Evolutionary conservation across 345 rosid species (phyloP).

Genomic region (Angophora floribunda): DNA sequence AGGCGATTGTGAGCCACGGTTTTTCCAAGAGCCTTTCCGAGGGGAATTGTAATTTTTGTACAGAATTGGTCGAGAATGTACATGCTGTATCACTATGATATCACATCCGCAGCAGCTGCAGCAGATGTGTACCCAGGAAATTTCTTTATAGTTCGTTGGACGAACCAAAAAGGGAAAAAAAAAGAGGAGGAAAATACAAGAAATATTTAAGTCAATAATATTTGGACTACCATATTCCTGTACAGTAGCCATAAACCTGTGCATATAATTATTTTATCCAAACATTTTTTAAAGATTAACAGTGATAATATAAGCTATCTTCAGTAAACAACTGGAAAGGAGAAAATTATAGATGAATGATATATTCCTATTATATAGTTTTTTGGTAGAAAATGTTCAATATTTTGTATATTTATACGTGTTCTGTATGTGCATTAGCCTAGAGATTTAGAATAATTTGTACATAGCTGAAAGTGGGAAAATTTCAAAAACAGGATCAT

Average conservation of each 20-base stretch:
- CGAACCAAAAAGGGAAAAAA: not conserved
- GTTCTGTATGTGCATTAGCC: not conserved
- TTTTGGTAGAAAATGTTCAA: not conserved
- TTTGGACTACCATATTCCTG: not conserved
- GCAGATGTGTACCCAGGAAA: not conserved
- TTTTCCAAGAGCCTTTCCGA: not conserved
- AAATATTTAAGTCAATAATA: not conserved
- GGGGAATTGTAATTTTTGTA: conserved; percentile 24
- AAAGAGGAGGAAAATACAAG: not conserved
- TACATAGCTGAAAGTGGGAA: too few relatives aligned
- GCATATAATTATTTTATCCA: not conserved
- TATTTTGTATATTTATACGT: not conserved
- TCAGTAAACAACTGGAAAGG: not conserved
- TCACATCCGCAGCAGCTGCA: conserved; percentile 2
- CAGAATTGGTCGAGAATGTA: conserved; percentile 20
- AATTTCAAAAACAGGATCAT: too few relatives aligned
- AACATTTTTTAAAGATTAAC: not conserved
- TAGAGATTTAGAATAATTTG: not conserved
- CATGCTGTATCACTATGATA: conserved; percentile 28
- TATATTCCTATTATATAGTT: not conserved
- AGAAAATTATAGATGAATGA: not conserved
- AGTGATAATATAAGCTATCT: not conserved
- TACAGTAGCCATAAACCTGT: not conserved
- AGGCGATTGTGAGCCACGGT: not conserved
- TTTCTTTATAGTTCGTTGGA: not conserved